These are phyloP conservation scores for Gnaphalium uliginosum DNA, from an alignment of 129 eudicot species.

Conservation along the genomic window DNA sequence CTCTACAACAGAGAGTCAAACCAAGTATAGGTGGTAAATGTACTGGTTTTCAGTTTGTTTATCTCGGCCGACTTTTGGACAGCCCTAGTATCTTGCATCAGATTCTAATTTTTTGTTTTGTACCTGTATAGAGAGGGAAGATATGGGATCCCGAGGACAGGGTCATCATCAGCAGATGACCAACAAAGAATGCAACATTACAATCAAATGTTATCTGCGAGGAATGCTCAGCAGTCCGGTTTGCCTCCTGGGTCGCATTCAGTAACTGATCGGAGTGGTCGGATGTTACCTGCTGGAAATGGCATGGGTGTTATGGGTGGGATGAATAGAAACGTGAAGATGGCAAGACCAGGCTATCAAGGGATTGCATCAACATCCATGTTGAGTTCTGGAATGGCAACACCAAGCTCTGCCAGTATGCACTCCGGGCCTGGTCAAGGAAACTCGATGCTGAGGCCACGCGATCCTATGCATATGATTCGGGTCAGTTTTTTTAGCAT, in stretches of 20 bases:
- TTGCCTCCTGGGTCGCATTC: slow-evolving; percentile 64
- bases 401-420: slow-evolving; percentile 45
- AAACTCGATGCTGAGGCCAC: slow-evolving; percentile 66
- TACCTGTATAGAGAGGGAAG: slow-evolving; percentile 61
- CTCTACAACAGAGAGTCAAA: background rate
- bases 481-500: slow-evolving; percentile 51
- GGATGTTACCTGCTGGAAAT: slow-evolving; percentile 65
- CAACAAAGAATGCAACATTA: slow-evolving; percentile 83
- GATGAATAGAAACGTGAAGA: slow-evolving; percentile 59
- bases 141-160: slow-evolving; percentile 66
- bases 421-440: slow-evolving; percentile 67
- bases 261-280: slow-evolving; percentile 64
- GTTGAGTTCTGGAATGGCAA: background rate
- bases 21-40: background rate
- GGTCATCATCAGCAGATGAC: slow-evolving; percentile 70
- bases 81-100: background rate
- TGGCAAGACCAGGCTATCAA: slow-evolving; percentile 42
- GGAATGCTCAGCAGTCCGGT: slow-evolving; percentile 60
- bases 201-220: slow-evolving; percentile 61
- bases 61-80: background rate
- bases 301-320: slow-evolving; percentile 63
- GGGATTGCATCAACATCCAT: background rate
- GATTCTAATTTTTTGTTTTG: slow-evolving; percentile 22
- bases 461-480: slow-evolving; percentile 67
- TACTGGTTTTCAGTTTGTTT: background rate